Evolutionary conservation across 495 filamentous ascomycete species (phyloP).

Genomic region (Penicillium chermesinum): DNA sequence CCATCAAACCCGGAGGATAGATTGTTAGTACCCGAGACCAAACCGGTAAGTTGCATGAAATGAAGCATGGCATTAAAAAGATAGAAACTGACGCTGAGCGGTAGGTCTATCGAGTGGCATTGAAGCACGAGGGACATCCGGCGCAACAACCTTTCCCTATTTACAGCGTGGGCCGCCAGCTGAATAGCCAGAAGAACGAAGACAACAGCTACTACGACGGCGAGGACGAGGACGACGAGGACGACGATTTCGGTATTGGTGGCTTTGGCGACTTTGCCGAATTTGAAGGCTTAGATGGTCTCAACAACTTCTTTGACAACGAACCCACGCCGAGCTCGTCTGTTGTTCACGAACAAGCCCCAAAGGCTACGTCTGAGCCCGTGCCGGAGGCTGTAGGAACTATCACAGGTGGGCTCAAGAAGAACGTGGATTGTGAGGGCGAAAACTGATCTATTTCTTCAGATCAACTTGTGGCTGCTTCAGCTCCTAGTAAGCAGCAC

Average conservation of each 20-base stretch:
- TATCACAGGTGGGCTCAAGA: no score
- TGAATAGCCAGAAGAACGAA: no score
- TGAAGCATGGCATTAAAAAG: background rate
- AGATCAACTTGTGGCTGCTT: no score
- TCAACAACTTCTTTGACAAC: background rate
- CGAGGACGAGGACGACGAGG: background rate
- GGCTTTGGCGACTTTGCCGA: background rate
- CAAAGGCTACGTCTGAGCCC: background rate
- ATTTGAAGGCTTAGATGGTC: background rate
- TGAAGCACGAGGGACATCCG: constrained; percentile 41
- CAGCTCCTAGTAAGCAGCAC: no score
- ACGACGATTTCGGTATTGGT: background rate
- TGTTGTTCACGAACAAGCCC: background rate
- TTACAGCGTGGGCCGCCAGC: no score
- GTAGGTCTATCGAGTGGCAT: constrained; percentile 34
- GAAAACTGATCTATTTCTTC: no score
- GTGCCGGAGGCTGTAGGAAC: background rate
- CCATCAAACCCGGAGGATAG: constrained; percentile 22
- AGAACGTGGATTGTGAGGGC: no score
- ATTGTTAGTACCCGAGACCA: constrained; percentile 20
- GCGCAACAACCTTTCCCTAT: constrained; percentile 34
- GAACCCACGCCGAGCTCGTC: background rate
- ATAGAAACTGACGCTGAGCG: constrained; percentile 2
- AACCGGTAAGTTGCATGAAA: constrained; percentile 27
- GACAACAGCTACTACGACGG: background rate